Base-by-base conservation (phyloP, 331 rosid genomes). In the Arachis monticola region DNA sequence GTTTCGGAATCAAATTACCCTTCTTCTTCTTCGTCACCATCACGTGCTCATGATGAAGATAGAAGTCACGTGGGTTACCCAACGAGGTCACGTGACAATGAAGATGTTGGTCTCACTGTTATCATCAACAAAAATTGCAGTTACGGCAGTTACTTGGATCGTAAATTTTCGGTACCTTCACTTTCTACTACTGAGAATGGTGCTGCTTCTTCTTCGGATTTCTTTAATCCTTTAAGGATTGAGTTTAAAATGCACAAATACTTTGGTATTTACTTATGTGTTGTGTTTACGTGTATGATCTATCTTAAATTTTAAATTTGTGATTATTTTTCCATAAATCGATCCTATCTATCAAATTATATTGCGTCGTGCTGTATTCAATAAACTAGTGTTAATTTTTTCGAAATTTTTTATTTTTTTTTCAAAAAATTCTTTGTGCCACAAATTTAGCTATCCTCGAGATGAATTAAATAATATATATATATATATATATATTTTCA, bases 151-250 rank as follows among this genome's bases (percentile, higher is more conserved):
- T 88, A 66, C 52, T 77, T 84, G 31, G 92, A 88, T 42, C 93
- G 90, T 35, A 0, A 92, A 3, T 77, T 82, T 10, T 69, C 88
- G 17, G 58, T 89, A 82, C 93, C 88, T 4, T 95, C 93, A 0
- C 93, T 89, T 7, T 88, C 67, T 76, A 35, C 87, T 80, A 35
- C 40, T 8, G 90, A 82, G 61, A 70, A 78, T 0, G 91, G 86
- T 64, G 79, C 96, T 27, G 3, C 40, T 35, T 35, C 40, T 35
- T 85, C 91, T n/a, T 94, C 97, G 99, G 99, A 94, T 86, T 94
- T 80, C 82, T 94, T 94, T 70, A 93, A 89, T 30, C 90, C 95
- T 60, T 51, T 5, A 35, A 4, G 40, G 3, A 0, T 91, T 57
- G 79, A 96, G 64, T 91, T 93, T 80, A 76, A 44, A 71, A 89